Conservation (phyloP, 345 rosid species). For the Lagerstroemia speciosa region DNA sequence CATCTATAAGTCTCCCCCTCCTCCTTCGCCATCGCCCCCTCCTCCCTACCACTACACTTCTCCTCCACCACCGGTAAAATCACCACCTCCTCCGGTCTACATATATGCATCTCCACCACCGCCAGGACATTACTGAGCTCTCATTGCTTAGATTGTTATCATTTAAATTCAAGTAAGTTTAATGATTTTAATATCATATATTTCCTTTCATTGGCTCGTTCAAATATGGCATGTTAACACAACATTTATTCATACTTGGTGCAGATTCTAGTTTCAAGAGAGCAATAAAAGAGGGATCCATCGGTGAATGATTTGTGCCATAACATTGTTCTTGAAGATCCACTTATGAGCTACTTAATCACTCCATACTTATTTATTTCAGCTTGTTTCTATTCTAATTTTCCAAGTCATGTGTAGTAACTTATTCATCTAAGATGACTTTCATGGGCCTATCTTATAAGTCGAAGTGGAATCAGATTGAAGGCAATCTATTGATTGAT, state of each 20-base stretch:
- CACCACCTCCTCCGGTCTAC: background rate
- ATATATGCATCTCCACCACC: constrained; percentile 26
- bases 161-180: constrained; percentile 19
- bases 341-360: background rate
- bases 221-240: too few species aligned
- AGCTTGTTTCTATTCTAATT: too few species aligned
- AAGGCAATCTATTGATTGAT: too few species aligned
- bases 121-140: constrained; percentile 18
- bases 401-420: too few species aligned
- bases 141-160: background rate
- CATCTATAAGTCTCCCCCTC: background rate
- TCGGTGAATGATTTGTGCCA: constrained; percentile 21
- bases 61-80: background rate
- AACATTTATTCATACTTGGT: background rate
- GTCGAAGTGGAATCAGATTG: too few species aligned
- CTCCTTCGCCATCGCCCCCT: background rate
- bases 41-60: constrained; percentile 17
- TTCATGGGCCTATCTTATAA: too few species aligned
- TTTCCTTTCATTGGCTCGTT: too few species aligned
- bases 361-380: too few species aligned
- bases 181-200: too few species aligned
- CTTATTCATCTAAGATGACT: too few species aligned
- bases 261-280: constrained; percentile 38
- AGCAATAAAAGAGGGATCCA: constrained; percentile 55
- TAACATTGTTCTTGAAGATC: constrained; percentile 19